These are phyloP conservation scores for Kingdonia uniflora DNA, from an alignment of 164 flowering plant species.

Conservation along the genomic window DNA sequence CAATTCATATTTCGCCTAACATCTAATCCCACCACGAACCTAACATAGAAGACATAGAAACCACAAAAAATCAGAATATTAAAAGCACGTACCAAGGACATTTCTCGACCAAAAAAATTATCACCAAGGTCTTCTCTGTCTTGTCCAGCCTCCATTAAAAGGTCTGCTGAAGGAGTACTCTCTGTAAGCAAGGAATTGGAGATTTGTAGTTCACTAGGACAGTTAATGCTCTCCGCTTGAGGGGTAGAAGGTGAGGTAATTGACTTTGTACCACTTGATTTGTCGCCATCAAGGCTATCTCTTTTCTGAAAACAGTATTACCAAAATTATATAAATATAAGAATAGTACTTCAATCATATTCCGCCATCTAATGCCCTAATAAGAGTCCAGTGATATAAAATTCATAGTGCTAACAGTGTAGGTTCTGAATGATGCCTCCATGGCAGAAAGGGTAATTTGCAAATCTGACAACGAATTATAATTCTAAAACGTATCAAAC, in stretches of 20 bases:
- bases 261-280: constrained; percentile 81
- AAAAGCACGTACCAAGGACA: constrained; percentile 52
- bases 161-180: constrained; percentile 46
- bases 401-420: too few relatives aligned
- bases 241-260: constrained; percentile 84
- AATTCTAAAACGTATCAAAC: too few relatives aligned
- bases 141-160: constrained; percentile 35
- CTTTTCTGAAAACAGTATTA: constrained; percentile 49
- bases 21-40: too few relatives aligned
- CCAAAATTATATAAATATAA: too few relatives aligned
- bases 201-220: constrained; percentile 47
- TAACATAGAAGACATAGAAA: background rate
- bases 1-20: too few relatives aligned
- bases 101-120: constrained; percentile 45
- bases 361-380: too few relatives aligned
- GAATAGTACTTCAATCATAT: too few relatives aligned
- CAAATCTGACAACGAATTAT: too few relatives aligned
- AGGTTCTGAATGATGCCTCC: too few relatives aligned
- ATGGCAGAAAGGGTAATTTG: too few relatives aligned
- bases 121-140: constrained; percentile 44
- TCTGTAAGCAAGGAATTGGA: constrained; percentile 54
- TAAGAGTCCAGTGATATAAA: too few relatives aligned
- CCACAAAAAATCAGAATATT: background rate
- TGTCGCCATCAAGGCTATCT: constrained; percentile 66
- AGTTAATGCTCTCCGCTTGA: constrained; percentile 55